Base-by-base conservation (phyloP, 768 basidiomycete species). In the Trametes maxima region DNA sequence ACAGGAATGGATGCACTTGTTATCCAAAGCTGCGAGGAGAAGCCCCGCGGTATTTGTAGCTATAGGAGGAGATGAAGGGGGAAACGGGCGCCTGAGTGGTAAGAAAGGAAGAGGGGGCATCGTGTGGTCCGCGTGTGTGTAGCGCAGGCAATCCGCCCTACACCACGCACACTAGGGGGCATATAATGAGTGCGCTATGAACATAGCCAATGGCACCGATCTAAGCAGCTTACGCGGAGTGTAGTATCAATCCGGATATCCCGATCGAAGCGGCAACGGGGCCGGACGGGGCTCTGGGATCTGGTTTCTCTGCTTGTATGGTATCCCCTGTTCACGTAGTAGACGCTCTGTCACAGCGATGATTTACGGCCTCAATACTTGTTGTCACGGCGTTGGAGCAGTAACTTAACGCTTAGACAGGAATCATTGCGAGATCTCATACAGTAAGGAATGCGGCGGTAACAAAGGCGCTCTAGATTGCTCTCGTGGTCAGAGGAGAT, bases 51-150 rank as follows among this genome's bases (percentile, higher is more conserved):
- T 60, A 60, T 60, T 39, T 60, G 47, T 54, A 40, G 3, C 25
- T 60, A 39, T 54, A 40, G 3, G 12, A 14, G 25, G 59, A 54
- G 39, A 28, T 24, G 35, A 37, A 28, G 22, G 58, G 6, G 28
- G 36, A 17, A 17, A n/a, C n/a, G 25, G 46, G 50, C 45, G 44
- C 12, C 40, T 37, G 39, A 40, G 39, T 16, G 4, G 5, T 24
- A 48, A 53, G 50, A 58, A 63, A 63, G 62, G 62, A 63, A 63
- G 61, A 44, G 36, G 37, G 28, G 28, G 37, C 56, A 48, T 44
- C 62, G 52, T 63, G 62, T 54, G 11, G 12, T 56, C 62, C 62
- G 53, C 62, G 46, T 63, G 62, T 28, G 45, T 3, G 19, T 14
- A 25, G 12, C 43, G 48, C 61, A 28, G 48, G 60, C 48, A 52